Conservation (phyloP, 75 land plant genomes). For the Cryptomeria japonica region DNA sequence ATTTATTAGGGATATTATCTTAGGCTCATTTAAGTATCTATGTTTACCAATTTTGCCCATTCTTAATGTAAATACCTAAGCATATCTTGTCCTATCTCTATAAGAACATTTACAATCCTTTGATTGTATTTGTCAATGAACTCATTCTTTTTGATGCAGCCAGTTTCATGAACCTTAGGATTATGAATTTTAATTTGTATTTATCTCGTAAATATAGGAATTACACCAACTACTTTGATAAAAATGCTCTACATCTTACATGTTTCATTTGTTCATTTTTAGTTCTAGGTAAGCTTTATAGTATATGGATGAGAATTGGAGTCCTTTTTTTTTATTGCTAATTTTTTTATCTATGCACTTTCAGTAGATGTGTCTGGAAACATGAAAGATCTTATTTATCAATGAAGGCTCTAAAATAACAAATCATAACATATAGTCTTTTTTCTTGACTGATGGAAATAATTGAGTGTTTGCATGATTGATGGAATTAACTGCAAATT, state of each 20-base stretch:
- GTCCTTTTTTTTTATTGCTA: not conserved
- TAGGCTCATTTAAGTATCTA: not conserved
- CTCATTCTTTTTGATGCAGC: not conserved
- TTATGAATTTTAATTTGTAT: not conserved
- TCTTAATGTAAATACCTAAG: not conserved
- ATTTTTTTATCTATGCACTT: slow-evolving; percentile 2
- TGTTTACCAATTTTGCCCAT: not conserved
- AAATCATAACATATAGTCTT: too few relatives aligned
- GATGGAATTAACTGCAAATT: too few relatives aligned
- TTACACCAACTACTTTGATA: not conserved
- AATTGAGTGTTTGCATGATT: too few relatives aligned
- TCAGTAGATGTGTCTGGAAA: not conserved
- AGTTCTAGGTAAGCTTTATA: not conserved
- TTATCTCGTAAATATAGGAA: not conserved
- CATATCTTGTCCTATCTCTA: not conserved
- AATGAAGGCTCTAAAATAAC: not conserved
- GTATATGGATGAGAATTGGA: not conserved
- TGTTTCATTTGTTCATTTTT: not conserved
- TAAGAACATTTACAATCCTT: not conserved
- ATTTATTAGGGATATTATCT: not conserved
- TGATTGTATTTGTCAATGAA: not conserved
- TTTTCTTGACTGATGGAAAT: too few relatives aligned
- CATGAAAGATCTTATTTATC: not conserved
- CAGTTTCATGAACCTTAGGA: not conserved
- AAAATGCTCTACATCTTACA: not conserved